phyloP scores from a whole-genome alignment of 495 filamentous ascomycete genomes.

The Sordaria brevicollis region DNA sequence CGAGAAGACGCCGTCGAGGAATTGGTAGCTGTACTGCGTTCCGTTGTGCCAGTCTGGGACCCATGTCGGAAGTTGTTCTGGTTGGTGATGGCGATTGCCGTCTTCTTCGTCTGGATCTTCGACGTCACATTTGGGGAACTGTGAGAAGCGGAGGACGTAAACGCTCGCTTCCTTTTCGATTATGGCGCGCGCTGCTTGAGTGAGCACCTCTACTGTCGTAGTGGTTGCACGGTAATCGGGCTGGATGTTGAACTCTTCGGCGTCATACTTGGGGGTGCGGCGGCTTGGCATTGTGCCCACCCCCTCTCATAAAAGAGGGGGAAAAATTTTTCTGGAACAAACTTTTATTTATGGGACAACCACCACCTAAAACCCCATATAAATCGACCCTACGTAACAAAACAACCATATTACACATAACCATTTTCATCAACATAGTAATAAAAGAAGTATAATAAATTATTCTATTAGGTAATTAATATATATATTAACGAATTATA shows the following conservation, averaged over 20 bases:
- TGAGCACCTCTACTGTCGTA: not conserved
- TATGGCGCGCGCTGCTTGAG: not conserved
- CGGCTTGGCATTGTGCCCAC: not conserved
- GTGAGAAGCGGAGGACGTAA: not conserved
- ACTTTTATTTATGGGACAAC: not conserved
- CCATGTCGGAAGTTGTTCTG: not conserved
- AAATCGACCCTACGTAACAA: not conserved
- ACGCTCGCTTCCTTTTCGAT: not conserved
- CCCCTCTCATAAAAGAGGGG: not conserved
- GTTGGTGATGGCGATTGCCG: not conserved
- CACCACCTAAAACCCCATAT: too few relatives aligned
- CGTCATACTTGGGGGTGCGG: too few relatives aligned
- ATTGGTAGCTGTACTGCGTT: not conserved
- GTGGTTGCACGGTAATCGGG: not conserved
- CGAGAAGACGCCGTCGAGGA: not conserved
- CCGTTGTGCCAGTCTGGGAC: not conserved
- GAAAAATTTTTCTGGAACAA: not conserved
- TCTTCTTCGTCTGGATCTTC: not conserved
- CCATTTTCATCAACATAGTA: not conserved
- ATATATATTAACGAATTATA: not conserved
- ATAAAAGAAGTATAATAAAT: not conserved
- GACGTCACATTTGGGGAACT: not conserved
- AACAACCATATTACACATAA: too few relatives aligned
- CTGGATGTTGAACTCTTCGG: not conserved
- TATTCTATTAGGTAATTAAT: not conserved